These are phyloP conservation scores for Ustulina deusta DNA, from an alignment of 2,329 filamentous ascomycete genomes.

Conservation along the genomic window DNA sequence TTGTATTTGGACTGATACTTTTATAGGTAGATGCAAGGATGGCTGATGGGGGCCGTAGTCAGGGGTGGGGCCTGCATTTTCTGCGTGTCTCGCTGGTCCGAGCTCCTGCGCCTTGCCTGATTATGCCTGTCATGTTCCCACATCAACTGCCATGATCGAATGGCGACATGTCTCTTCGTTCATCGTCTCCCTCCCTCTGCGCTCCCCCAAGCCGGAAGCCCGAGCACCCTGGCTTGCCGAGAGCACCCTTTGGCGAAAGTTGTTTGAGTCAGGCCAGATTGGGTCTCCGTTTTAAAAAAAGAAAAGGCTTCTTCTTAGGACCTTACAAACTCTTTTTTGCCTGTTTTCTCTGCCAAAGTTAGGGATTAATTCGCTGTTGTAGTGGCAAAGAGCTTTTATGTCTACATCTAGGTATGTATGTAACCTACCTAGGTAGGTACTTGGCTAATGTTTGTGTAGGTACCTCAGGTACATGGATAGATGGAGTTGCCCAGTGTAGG, in stretches of 20 bases:
- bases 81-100: conserved; percentile 36
- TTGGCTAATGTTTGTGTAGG: neutral
- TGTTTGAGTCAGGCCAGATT: conserved; percentile 38
- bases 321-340: neutral
- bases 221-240: conserved; percentile 27
- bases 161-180: conserved; percentile 27
- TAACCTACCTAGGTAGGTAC: neutral
- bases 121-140: conserved; percentile 31
- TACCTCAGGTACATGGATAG: neutral
- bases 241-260: conserved; percentile 14
- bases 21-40: conserved; percentile 47
- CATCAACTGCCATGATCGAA: conserved; percentile 29
- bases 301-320: neutral
- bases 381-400: neutral
- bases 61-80: conserved; percentile 41
- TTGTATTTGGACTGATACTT: conserved; percentile 49
- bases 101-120: conserved; percentile 39
- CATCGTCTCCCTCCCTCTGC: conserved; percentile 30
- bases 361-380: neutral
- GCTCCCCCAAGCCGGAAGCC: conserved; percentile 30
- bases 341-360: too few relatives aligned
- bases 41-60: conserved; percentile 38
- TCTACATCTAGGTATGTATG: neutral
- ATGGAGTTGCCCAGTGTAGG: neutral
- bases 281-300: conserved; percentile 19